These are phyloP conservation scores for Beauveria australis DNA, from an alignment of 2,329 filamentous ascomycete genomes.

Conservation along the genomic window DNA sequence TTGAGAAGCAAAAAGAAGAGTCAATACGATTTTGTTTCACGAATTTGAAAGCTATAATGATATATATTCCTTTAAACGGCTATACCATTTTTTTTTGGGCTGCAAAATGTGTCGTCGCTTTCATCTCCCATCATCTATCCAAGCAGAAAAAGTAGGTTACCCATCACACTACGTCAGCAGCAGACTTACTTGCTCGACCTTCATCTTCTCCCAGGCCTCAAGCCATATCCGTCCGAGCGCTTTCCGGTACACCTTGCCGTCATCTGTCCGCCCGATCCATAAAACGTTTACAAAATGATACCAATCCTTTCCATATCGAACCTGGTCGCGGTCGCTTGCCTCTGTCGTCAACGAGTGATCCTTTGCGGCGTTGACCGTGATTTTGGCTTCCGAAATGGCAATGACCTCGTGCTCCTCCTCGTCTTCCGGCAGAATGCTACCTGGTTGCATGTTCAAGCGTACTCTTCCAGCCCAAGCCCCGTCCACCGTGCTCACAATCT, in stretches of 20 bases:
- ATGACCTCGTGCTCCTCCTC: slow-evolving; percentile 6
- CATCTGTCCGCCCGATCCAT: slow-evolving; percentile 7
- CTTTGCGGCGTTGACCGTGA: neutral
- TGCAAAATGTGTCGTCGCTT: no score
- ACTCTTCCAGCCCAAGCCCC: slow-evolving; percentile 3
- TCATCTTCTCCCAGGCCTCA: slow-evolving; percentile 2
- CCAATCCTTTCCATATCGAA: neutral
- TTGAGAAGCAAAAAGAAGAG: no score
- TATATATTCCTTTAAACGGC: no score
- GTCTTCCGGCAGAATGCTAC: neutral
- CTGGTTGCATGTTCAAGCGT: slow-evolving; percentile 7
- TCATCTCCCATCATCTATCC: neutral
- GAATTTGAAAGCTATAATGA: no score
- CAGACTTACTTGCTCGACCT: slow-evolving; percentile 5
- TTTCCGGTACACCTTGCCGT: slow-evolving; percentile 7
- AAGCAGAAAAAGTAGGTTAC: neutral
- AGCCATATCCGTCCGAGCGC: slow-evolving; percentile 9
- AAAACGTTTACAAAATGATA: slow-evolving; percentile 11
- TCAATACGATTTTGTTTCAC: no score
- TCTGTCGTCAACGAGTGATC: neutral
- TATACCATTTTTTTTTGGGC: no score
- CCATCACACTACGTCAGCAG: neutral
- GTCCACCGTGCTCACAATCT: neutral
- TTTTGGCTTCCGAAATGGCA: slow-evolving; percentile 5
- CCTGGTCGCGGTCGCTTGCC: neutral